Evolutionary conservation across 2,329 filamentous ascomycete species (phyloP), one percentile per base, ranked within the genome.

Genomic region (Emmonsiellopsis sp.): DNA sequence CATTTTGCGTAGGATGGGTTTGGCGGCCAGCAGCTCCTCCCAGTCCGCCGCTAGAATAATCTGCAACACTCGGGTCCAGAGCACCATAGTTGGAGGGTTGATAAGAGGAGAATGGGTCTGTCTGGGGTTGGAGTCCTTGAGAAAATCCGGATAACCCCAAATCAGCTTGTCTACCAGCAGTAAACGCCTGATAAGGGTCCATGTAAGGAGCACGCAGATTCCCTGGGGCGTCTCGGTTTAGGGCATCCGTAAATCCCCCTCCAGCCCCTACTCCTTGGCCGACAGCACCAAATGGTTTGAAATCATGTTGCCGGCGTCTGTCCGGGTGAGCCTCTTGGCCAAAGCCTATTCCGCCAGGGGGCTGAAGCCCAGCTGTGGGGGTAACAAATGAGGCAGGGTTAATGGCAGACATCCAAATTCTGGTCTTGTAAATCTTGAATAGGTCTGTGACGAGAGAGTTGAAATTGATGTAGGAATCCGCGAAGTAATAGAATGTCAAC

Each of bases 391-490:
- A 96, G 5, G 92, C 93, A 7, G 93, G 93, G 67, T 98, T 98
- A 70, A 98, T 95, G 3, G 93, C 93, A 4, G 92, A 97, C 89
- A 98, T 95, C 93, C 93, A 98, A 64, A 98, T 98, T 62, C 94
- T 84, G 20, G 92, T 95, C 76, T 98, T 98, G 79, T 97, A 98
- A 58, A 97, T 92, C 73, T 97, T 97, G 80, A 97, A 98, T 10
- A 98, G 79, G 67, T 98, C 93, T 0, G 91, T 95, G 51, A 98
- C 93, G 13, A 98, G 82, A 2, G 89, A 89, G 69, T 98, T 98
- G 79, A 98, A 98, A 74, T 97, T 97, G 77, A 98, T 95, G 69
- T 98, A 98, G 0, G 89, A 84, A 66, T 96, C 91, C 52, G 93
- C 92, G 68, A 96, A 98, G 73, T 97, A 98, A 75, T 96, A 98